phyloP scores from a whole-genome alignment of 257 asterid genomes.

The Rubia yunnanensis region DNA sequence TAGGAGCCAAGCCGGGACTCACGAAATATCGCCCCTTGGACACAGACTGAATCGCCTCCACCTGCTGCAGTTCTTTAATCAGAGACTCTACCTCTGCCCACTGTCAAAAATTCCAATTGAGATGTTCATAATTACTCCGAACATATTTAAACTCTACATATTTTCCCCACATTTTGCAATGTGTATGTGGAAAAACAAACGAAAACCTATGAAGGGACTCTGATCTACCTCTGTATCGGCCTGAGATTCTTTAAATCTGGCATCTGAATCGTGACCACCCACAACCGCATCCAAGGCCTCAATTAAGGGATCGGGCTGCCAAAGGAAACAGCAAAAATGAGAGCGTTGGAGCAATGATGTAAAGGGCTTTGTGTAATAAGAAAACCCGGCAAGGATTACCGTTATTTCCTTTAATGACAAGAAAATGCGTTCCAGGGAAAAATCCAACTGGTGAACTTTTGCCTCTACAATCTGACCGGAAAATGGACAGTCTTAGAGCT shows the following conservation, averaged over 20 bases:
- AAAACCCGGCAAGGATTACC: slow-evolving; percentile 36
- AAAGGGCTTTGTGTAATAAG: slow-evolving; percentile 5
- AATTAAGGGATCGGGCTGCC: slow-evolving; percentile 85
- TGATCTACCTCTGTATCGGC: slow-evolving; percentile 48
- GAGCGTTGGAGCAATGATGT: neutral
- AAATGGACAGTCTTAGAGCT: slow-evolving; percentile 2
- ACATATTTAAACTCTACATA: neutral
- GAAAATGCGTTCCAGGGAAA: slow-evolving; percentile 76
- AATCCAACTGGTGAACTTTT: slow-evolving; percentile 87
- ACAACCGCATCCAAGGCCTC: slow-evolving; percentile 88
- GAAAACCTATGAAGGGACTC: neutral
- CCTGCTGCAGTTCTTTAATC: slow-evolving; percentile 53
- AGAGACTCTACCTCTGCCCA: slow-evolving; percentile 87
- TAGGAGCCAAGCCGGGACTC: slow-evolving; percentile 97
- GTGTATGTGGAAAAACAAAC: neutral
- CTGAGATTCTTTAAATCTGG: slow-evolving; percentile 59
- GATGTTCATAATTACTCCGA: neutral
- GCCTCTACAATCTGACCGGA: slow-evolving; percentile 77
- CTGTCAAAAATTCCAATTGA: slow-evolving; percentile 25
- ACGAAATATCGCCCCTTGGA: slow-evolving; percentile 72
- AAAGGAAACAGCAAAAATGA: slow-evolving; percentile 9
- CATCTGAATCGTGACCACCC: slow-evolving; percentile 53
- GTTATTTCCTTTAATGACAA: slow-evolving; percentile 75
- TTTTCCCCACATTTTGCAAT: neutral
- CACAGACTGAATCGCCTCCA: slow-evolving; percentile 70